Evolutionary conservation across 495 filamentous ascomycete genomes (phyloP).

Genomic region (Annulohypoxylon moriforme): DNA sequence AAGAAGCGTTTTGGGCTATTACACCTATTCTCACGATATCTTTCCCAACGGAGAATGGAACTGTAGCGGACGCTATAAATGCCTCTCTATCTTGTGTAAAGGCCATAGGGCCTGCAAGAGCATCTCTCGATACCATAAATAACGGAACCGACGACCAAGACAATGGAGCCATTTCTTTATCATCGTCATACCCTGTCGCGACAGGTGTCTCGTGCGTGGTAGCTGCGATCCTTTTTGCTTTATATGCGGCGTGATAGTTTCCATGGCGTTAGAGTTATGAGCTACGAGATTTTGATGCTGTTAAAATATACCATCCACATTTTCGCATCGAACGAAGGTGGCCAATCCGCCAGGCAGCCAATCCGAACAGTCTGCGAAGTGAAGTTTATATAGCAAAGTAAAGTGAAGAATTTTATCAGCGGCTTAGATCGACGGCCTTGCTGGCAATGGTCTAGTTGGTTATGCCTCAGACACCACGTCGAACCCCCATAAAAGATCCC

Average conservation of each 20-base stretch:
- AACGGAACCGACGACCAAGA: conserved; percentile 13
- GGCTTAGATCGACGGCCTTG: neutral
- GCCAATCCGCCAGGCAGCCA: neutral
- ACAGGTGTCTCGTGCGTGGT: neutral
- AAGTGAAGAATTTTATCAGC: neutral
- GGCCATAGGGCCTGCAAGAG: conserved; percentile 32
- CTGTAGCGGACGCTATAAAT: conserved; percentile 18
- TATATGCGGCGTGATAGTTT: neutral
- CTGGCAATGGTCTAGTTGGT: too few relatives aligned
- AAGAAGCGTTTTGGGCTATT: conserved; percentile 23
- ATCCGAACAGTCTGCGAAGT: neutral
- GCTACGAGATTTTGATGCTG: conserved; percentile 7
- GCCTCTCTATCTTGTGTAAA: conserved; percentile 42
- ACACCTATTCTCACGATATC: conserved; percentile 44
- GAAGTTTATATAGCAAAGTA: neutral
- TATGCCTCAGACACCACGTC: too few relatives aligned
- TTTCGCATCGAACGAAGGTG: neutral
- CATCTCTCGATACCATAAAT: conserved; percentile 34
- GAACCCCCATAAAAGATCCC: too few relatives aligned
- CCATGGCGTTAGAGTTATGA: neutral
- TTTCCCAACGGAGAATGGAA: conserved; percentile 25
- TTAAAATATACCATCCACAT: neutral
- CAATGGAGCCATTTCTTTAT: conserved; percentile 12
- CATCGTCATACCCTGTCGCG: conserved; percentile 1
- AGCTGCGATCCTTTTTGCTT: conserved; percentile 5